Evolutionary conservation across 805 yeast genomes (phyloP).

Genomic region (Cyberlindnera petersonii): DNA sequence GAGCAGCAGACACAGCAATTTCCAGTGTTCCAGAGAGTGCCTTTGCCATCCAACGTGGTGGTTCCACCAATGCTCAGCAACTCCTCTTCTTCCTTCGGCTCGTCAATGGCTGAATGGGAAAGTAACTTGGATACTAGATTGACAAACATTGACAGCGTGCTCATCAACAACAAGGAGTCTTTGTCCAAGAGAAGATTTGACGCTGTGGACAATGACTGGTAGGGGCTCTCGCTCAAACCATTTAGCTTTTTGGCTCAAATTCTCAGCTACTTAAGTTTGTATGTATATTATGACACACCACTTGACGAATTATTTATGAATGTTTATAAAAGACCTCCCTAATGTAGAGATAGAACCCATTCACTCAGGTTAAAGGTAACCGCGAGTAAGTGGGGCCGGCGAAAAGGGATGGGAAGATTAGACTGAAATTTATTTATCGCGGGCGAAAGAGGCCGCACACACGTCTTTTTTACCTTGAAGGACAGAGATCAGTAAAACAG

Average conservation of each 20-base stretch:
- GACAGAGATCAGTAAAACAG: too few species aligned
- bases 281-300: background rate
- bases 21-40: conserved; percentile 33
- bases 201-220: conserved; percentile 27
- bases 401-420: too few species aligned
- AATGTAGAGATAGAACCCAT: too few species aligned
- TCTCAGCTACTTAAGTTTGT: background rate
- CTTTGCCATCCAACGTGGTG: conserved; percentile 31
- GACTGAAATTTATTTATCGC: too few species aligned
- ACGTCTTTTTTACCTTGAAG: too few species aligned
- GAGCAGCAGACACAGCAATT: conserved; percentile 19
- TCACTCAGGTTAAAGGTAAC: too few species aligned
- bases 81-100: conserved; percentile 32
- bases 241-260: background rate
- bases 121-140: conserved; percentile 33
- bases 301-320: conserved; percentile 3
- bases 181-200: conserved; percentile 27
- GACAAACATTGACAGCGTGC: conserved; percentile 30
- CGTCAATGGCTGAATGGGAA: conserved; percentile 39
- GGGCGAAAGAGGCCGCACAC: too few species aligned
- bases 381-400: too few species aligned
- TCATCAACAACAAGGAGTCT: conserved; percentile 18
- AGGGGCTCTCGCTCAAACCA: conserved; percentile 3
- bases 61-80: conserved; percentile 35
- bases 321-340: too few species aligned